Evolutionary conservation across 2,329 filamentous ascomycete genomes (phyloP), one percentile per base, ranked within the genome.

Genomic region (Colletotrichum godetiae): DNA sequence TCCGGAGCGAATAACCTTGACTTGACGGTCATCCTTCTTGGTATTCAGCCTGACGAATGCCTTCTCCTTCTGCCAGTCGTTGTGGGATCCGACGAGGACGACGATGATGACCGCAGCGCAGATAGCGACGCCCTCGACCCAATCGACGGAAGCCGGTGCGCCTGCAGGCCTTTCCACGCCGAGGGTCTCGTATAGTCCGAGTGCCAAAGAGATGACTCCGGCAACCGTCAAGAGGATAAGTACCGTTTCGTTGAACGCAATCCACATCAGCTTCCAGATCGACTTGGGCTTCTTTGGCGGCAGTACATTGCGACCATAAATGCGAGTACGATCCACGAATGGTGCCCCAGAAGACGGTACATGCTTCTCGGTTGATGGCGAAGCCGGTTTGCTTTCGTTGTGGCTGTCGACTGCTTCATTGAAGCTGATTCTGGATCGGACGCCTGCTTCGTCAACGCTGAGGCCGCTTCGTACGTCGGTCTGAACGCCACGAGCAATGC

Each of bases 401-500:
- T 53, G 56, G 37, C 31, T n/a, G 76, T 80, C 5, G 11, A 88
- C 90, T 42, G 85, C 93, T n/a, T 95, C 89, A 27, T 94, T 89
- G 77, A 96, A 95, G 3, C 87, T 84, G 2, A 96, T 86, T 0
- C 85, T 81, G 22, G 91, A 91, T 57, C 92, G 87, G 55, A 95
- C 79, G 4, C 68, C 70, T 24, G 87, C 86, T 81, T 95, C 93
- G 75, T 95, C 93, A 27, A 91, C 77, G 77, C 92, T 93, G 29
- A 95, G 81, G 19, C 93, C 93, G 67, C 88, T 85, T 55, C 85
- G 86, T 46, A 89, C 81, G 79, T 94, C 86, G 1, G 92, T 90
- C 73, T 92, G 87, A 11, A 95, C 79, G 1, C 93, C 93, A 76
- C 90, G 92, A 78, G 93, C 92, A 46, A 95, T 81, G 2, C 93